A percentile compares a stretch with the other conserved stretches of the same genome.
These are phyloP conservation scores for Begonia fuchsioides DNA, from an alignment of 306 rosid species.

Conservation along the genomic window DNA sequence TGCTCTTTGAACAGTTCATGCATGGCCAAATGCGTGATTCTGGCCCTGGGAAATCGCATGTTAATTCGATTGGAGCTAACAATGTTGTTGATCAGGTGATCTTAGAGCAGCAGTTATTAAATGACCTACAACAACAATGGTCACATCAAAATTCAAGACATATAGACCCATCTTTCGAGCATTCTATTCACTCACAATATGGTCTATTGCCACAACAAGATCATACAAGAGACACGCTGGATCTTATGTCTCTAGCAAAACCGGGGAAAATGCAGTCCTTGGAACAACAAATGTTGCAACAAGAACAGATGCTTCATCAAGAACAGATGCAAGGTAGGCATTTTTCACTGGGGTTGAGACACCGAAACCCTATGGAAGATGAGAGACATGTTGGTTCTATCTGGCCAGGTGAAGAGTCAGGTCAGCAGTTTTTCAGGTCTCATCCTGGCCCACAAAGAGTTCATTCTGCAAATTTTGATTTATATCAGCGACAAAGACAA, in stretches of 20 bases:
- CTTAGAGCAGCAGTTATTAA: conserved; percentile 25
- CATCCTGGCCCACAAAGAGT: conserved; percentile 19
- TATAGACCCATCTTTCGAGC: conserved; percentile 35
- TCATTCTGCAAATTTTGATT: conserved; percentile 31
- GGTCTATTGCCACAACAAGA: conserved; percentile 27
- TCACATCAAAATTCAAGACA: conserved; percentile 31
- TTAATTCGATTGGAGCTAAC: conserved; percentile 32
- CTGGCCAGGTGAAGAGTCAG: conserved; percentile 35
- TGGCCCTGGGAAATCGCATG: conserved; percentile 28
- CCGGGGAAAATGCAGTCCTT: conserved; percentile 27
- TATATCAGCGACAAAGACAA: conserved; percentile 29
- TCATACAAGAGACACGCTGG: conserved; percentile 30
- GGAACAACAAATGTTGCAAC: conserved; percentile 23
- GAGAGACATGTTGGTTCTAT: conserved; percentile 21
- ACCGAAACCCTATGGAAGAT: conserved; percentile 19
- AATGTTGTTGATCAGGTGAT: conserved; percentile 31
- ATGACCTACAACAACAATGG: conserved; percentile 33
- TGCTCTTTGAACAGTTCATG: conserved; percentile 30
- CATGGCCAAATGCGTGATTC: conserved; percentile 37
- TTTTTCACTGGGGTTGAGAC: conserved; percentile 32
- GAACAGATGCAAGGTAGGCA: conserved; percentile 35
- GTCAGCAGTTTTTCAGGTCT: conserved; percentile 28
- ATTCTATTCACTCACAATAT: conserved; percentile 28
- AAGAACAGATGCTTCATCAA: conserved; percentile 15
- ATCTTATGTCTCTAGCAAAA: conserved; percentile 25